Evolutionary conservation across 352 stramenopile genomes (phyloP), one percentile per base, ranked within the genome.

Genomic region (Phytophthora niederhauseri): DNA sequence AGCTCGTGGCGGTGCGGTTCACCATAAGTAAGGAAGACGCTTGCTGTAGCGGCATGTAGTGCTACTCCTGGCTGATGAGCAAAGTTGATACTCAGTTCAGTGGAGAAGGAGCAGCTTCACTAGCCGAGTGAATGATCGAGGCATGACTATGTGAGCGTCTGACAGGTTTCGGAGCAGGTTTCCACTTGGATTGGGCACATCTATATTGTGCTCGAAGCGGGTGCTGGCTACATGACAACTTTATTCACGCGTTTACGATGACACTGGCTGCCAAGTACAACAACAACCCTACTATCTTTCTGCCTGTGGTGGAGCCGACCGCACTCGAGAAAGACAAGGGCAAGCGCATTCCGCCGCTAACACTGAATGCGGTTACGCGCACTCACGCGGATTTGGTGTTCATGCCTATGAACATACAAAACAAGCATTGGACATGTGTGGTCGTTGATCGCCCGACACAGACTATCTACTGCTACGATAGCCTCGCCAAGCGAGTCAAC

Each of bases 391-490:
- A 56, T 30, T 17, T 56, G 31, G 6, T 57, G 5, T 65, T 65
- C n/a, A 52, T 65, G 48, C 48, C 48, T 4, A 9, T 53, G 6
- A 57, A 65, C 31, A 49, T 57, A 4, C 57, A 57, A 11, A 24
- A 4, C 14, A 52, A 17, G 8, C 58, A 65, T 30, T 65, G 58
- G 48, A 54, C 20, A n/a, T 65, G 30, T 20, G 3, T 64, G 4
- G n/a, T 57, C 3, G 24, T 61, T 1, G 55, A 61, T 54, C 26
- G 26, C 22, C 41, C 45, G 6, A 52, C 24, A 30, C 6, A 20
- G 20, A 36, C n/a, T 30, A 62, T 62, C 41, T 62, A 54, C 41
- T 62, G 41, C 41, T 62, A 62, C 56, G 56, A 62, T 26, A 54
- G 56, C 24, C 11, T 62, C 5, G 17, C 54, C 24, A 62, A 62